Base-by-base conservation (phyloP, 371 early-diverging fungal genomes). In the Phascolomyces articulosus region DNA sequence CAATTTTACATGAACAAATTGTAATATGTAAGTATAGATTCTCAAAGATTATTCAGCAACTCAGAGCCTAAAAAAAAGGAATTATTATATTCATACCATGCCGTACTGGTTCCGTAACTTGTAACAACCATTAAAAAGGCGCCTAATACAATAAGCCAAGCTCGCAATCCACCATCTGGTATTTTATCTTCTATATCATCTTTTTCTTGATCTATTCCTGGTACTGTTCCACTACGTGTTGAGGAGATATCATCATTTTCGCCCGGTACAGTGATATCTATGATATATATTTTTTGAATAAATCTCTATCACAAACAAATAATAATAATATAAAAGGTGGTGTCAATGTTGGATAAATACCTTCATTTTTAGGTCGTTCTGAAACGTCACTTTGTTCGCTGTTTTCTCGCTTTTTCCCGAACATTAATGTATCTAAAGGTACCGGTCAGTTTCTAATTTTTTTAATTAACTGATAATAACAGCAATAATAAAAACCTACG, bases 101-200 rank as follows among this genome's bases (percentile, higher is more conserved):
- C 58, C 10, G 73, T 62, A 56, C 56, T 58, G 10, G 64, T 66
- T 40, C 88, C 88, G 24, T 85, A 80, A 23, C 81, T 77, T 28
- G 73, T 75, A 62, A 85, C 74, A 53, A 83, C 79, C 54, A 83
- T 82, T 15, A 85, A 56, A 68, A 85, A 90, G 7, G 82, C 79
- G 1, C 85, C 76, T 0, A 78, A 58, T 2, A 87, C 87, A 4
- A 87, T 82, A 0, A 80, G 38, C 89, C 89, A 91, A 0, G 83
- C 88, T 9, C 34, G 34, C 41, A 82, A 84, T 2, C 77, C 66
- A 29, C 88, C 85, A 60, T 87, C 89, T 48, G 60, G 60, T 21
- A 34, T 51, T 38, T 64, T 44, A 57, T 64, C 64, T 11, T 59
- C 18, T 6, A 20, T n/a, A 47, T 47, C 60, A 15, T 18, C 2